Percentiles rank a stretch among this genome's conserved stretches.
Evolutionary conservation across 1,284 basidiomycete genomes (phyloP).

Genomic region (Psilocybe mexicana): DNA sequence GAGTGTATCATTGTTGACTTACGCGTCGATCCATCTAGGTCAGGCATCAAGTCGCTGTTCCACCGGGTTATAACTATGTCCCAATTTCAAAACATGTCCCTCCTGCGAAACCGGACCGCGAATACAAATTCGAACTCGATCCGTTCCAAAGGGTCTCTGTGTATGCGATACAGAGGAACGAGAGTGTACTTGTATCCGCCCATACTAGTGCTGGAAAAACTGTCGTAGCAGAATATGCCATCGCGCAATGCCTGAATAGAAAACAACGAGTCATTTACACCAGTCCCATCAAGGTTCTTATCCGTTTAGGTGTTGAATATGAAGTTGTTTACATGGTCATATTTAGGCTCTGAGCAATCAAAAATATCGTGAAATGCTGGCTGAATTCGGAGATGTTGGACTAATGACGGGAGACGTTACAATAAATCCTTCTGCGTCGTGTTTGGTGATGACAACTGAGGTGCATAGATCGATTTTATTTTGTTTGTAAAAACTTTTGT

Average conservation of each 20-base stretch:
- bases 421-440: constrained; percentile 95
- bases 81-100: constrained; percentile 94
- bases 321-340: constrained; percentile 24
- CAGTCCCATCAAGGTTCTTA: constrained; percentile 94
- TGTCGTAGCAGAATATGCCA: constrained; percentile 98
- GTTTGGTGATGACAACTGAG: constrained; percentile 99
- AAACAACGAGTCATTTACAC: constrained; percentile 99
- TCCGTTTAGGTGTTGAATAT: constrained; percentile 20
- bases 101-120: constrained; percentile 85
- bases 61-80: constrained; percentile 88
- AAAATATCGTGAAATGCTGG: constrained; percentile 97
- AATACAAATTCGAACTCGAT: constrained; percentile 96
- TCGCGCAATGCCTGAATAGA: constrained; percentile 91
- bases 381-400: constrained; percentile 96
- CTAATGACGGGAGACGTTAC: constrained; percentile 99
- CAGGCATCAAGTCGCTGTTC: constrained; percentile 94
- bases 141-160: constrained; percentile 97
- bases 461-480: constrained; percentile 40
- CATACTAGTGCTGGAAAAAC: constrained; percentile 99
- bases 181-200: constrained; percentile 97
- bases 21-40: constrained; percentile 48
- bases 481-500: too few species aligned
- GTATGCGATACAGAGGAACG: constrained; percentile 93
- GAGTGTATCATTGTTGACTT: constrained; percentile 1
- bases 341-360: constrained; percentile 93